Evolutionary conservation across 768 basidiomycete species (phyloP).

Genomic region (Hirschioporus abietinus): DNA sequence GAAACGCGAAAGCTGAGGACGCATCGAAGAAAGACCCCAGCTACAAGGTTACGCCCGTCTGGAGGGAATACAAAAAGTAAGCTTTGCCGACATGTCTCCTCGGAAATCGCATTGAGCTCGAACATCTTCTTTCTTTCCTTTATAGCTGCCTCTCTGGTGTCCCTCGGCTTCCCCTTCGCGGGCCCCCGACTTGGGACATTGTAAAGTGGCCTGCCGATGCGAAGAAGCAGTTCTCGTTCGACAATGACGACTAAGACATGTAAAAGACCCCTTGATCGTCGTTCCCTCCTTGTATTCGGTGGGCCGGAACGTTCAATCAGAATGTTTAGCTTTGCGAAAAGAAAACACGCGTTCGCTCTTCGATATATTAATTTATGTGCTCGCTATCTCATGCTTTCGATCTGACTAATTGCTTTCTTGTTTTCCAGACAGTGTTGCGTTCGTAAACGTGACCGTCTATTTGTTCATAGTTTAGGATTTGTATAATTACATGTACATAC

Average conservation of each 20-base stretch:
- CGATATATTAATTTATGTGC: neutral
- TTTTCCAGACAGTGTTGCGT: neutral
- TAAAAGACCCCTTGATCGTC: neutral
- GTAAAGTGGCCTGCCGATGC: neutral
- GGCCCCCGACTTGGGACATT: neutral
- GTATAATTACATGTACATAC: too few species aligned
- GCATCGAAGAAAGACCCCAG: slow-evolving; percentile 16
- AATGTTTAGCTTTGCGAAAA: neutral
- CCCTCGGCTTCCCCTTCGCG: neutral
- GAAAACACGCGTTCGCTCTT: neutral
- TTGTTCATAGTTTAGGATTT: neutral
- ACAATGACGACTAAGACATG: neutral
- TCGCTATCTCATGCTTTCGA: neutral
- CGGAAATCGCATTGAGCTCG: neutral
- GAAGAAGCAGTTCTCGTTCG: slow-evolving; percentile 1
- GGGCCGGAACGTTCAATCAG: too few species aligned
- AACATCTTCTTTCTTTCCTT: neutral
- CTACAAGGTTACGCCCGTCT: neutral
- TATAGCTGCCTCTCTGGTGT: neutral
- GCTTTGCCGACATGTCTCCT: neutral
- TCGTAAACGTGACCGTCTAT: too few species aligned
- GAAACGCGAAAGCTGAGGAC: slow-evolving; percentile 59
- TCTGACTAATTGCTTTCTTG: neutral
- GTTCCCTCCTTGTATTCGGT: too few species aligned
- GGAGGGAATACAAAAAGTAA: slow-evolving; percentile 3